Conservation (phyloP, 768 basidiomycete species). For the Suillus hirtellus region DNA sequence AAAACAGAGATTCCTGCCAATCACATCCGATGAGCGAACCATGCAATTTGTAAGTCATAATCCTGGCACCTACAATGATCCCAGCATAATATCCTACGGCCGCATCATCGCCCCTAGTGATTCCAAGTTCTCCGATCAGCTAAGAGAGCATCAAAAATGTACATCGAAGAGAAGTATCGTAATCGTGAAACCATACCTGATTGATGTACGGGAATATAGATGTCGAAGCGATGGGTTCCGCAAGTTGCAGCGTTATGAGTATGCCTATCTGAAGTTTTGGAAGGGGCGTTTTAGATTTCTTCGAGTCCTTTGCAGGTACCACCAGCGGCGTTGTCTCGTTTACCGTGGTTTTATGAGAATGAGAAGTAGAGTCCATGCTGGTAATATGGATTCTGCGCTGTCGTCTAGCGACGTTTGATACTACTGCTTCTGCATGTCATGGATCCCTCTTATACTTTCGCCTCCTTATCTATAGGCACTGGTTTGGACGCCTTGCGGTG, state of each 20-base stretch:
- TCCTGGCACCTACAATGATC: neutral
- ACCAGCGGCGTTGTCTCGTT: neutral
- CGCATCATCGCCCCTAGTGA: neutral
- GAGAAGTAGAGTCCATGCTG: neutral
- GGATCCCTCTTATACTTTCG: no score
- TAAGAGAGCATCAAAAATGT: neutral
- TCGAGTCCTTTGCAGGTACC: neutral
- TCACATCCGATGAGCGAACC: neutral
- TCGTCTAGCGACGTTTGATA: no score
- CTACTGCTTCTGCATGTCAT: no score
- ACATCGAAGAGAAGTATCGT: no score
- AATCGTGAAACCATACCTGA: neutral
- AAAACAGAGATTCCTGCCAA: slow-evolving; percentile 61
- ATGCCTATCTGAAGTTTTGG: neutral
- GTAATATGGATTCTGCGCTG: no score
- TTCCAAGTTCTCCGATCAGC: neutral
- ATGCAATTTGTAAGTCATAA: no score
- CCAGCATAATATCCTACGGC: neutral
- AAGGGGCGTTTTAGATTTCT: neutral
- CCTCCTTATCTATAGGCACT: no score
- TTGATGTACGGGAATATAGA: neutral
- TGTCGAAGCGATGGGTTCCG: neutral
- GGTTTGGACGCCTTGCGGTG: no score
- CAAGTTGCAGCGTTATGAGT: neutral
- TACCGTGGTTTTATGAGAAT: neutral